Base-by-base conservation (phyloP, 2,329 filamentous ascomycete species). In the Arthroderma sp. region DNA sequence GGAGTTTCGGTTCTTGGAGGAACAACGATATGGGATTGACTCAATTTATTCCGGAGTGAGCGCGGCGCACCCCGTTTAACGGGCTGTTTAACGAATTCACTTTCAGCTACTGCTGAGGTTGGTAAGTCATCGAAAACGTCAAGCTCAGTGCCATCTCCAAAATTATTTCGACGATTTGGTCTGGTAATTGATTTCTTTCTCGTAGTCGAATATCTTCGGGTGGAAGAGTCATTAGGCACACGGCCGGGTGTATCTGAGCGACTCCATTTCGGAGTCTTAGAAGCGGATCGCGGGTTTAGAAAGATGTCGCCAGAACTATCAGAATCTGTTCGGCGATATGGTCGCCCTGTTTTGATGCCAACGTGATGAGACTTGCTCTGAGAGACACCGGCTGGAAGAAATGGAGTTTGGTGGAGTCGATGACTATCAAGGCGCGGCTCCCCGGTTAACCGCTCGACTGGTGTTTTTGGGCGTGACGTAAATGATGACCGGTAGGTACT, bases 101-200 rank as follows among this genome's bases (percentile, higher is more conserved):
- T 86, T 64, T 98, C 91, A 9, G 78, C 75, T 48, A 82, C 78
- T 8, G 75, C 78, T 10, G 88, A 95, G 0, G 88, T 96, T 1
- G 89, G 89, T 45, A 98, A 69, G 63, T 98, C 91, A 60, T 98
- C 91, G 60, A 98, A 96, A 2, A 76, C 80, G 53, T 96, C 89
- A 31, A 98, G 72, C 63, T 98, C 91, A 48, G 82, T 83, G 10
- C 91, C 91, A 61, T 95, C 86, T 8, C 91, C 91, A 65, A 93
- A 98, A 55, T 85, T 78, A 38, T 80, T 75, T 48, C 72, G 71
- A 36, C 78, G 73, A 32, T 77, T 72, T 3, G 86, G 86, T 60
- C 81, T 83, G 50, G 77, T 88, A 47, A 94, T 66, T 39, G 82
- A 80, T 52, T 82, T 78, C 69, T 81, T 83, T 5, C 73, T 66